A percentile compares a stretch with the other conserved stretches of the same genome.
phyloP scores from a whole-genome alignment of 169 alveolate genomes.

The Plasmodium ovale region DNA sequence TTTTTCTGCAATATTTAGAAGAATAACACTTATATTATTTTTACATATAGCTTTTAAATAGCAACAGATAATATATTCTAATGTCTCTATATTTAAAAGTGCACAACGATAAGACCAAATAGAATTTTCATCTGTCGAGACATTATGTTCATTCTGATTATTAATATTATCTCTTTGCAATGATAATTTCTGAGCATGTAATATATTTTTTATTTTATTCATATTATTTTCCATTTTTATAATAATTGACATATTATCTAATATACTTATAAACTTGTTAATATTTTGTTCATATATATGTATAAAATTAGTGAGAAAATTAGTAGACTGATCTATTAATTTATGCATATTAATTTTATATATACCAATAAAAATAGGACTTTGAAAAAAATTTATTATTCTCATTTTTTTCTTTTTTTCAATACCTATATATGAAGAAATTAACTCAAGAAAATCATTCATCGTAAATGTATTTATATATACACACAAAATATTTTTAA shows the following conservation, averaged over 20 bases:
- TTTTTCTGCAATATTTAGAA: constrained; percentile 5
- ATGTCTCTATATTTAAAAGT: constrained; percentile 33
- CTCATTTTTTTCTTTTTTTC: not conserved
- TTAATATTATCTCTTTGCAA: too few relatives aligned
- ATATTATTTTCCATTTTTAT: too few relatives aligned
- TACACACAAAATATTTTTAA: constrained; percentile 9
- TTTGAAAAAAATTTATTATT: constrained; percentile 11
- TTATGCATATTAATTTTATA: constrained; percentile 12
- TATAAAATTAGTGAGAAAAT: not conserved
- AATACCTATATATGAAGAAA: constrained; percentile 4
- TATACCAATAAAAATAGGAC: constrained; percentile 3
- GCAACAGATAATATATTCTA: constrained; percentile 56
- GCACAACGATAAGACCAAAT: not conserved
- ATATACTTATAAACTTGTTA: not conserved
- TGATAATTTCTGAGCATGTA: too few relatives aligned
- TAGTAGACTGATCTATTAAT: constrained; percentile 15
- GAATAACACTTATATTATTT: constrained; percentile 15
- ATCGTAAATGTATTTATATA: constrained; percentile 22
- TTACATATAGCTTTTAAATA: constrained; percentile 18
- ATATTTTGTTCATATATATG: constrained; percentile 18
- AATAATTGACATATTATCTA: not conserved
- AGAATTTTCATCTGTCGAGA: too few relatives aligned
- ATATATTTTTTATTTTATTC: too few relatives aligned
- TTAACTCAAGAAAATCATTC: constrained; percentile 2
- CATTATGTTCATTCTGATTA: not conserved